Evolutionary conservation across 768 basidiomycete genomes (phyloP).

Genomic region (Pleurotus djamor): DNA sequence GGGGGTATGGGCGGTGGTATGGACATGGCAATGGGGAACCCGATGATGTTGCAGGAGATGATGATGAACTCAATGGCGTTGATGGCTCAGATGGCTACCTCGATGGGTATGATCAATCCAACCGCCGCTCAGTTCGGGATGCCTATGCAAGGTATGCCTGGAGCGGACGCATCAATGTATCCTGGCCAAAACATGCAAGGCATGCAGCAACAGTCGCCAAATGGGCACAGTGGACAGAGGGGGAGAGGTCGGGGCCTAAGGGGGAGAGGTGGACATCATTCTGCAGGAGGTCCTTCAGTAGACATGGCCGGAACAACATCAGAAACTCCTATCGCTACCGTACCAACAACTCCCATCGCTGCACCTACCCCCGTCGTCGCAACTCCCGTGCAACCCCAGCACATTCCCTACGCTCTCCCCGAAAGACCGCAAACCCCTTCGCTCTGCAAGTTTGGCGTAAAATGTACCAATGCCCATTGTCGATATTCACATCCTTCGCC

Average conservation of each 20-base stretch:
- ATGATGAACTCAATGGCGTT: slow-evolving; percentile 91
- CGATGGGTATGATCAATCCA: slow-evolving; percentile 76
- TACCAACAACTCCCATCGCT: slow-evolving; percentile 15
- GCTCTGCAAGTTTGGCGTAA: slow-evolving; percentile 90
- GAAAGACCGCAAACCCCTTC: slow-evolving; percentile 85
- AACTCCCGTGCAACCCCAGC: slow-evolving; percentile 27
- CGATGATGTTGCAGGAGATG: slow-evolving; percentile 81
- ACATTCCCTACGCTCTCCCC: slow-evolving; percentile 55
- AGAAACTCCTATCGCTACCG: background rate
- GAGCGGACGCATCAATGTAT: slow-evolving; percentile 48
- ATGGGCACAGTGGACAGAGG: slow-evolving; percentile 20
- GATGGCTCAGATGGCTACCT: slow-evolving; percentile 90
- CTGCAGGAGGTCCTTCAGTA: slow-evolving; percentile 12
- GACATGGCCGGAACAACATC: background rate
- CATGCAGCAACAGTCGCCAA: slow-evolving; percentile 28
- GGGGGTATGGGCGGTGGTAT: slow-evolving; percentile 29
- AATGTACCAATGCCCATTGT: slow-evolving; percentile 89
- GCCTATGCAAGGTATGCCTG: slow-evolving; percentile 57
- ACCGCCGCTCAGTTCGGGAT: slow-evolving; percentile 57
- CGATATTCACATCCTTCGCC: slow-evolving; percentile 94
- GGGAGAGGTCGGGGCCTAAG: slow-evolving; percentile 29
- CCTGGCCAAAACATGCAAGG: slow-evolving; percentile 35
- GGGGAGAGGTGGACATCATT: slow-evolving; percentile 42
- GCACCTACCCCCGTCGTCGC: slow-evolving; percentile 17
- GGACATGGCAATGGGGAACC: slow-evolving; percentile 66